phyloP scores from a whole-genome alignment of 306 rosid species.

The Prunus mongolica region DNA sequence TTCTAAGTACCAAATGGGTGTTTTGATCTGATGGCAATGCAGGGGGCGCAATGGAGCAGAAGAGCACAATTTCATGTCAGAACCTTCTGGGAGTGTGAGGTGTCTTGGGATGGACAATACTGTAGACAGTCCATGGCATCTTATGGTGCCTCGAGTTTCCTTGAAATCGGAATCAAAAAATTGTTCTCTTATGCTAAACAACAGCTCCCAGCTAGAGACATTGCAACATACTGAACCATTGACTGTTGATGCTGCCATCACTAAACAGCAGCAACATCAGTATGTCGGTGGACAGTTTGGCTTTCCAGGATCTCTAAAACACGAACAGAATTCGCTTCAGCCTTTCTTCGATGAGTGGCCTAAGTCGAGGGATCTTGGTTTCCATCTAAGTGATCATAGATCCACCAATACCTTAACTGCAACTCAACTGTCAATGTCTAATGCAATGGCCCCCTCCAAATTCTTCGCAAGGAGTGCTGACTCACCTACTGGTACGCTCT shows the following conservation, averaged over 20 bases:
- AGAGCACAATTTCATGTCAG: slow-evolving; percentile 45
- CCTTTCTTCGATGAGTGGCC: slow-evolving; percentile 56
- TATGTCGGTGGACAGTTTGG: slow-evolving; percentile 37
- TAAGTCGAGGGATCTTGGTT: slow-evolving; percentile 45
- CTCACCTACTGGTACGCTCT: slow-evolving; percentile 4
- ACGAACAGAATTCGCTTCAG: slow-evolving; percentile 48
- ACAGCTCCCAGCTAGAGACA: slow-evolving; percentile 38
- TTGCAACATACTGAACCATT: slow-evolving; percentile 36
- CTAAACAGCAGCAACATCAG: slow-evolving; percentile 33
- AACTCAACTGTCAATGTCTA: slow-evolving; percentile 44
- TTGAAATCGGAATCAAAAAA: slow-evolving; percentile 40
- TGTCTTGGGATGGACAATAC: slow-evolving; percentile 43
- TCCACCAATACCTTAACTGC: slow-evolving; percentile 36
- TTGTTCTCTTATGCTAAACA: slow-evolving; percentile 31
- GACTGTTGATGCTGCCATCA: slow-evolving; percentile 30
- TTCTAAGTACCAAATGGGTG: neutral
- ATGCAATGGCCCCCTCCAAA: slow-evolving; percentile 28
- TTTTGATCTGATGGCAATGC: slow-evolving; percentile 16
- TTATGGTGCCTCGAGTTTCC: slow-evolving; percentile 38
- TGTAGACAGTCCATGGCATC: slow-evolving; percentile 48
- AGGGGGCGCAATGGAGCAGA: slow-evolving; percentile 35
- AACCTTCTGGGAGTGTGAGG: slow-evolving; percentile 42
- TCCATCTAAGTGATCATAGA: slow-evolving; percentile 31
- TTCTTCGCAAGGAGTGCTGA: slow-evolving; percentile 19
- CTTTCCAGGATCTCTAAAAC: slow-evolving; percentile 37